Evolutionary conservation across 202 grass and related monocot species (phyloP).

Genomic region (Zizania palustris): DNA sequence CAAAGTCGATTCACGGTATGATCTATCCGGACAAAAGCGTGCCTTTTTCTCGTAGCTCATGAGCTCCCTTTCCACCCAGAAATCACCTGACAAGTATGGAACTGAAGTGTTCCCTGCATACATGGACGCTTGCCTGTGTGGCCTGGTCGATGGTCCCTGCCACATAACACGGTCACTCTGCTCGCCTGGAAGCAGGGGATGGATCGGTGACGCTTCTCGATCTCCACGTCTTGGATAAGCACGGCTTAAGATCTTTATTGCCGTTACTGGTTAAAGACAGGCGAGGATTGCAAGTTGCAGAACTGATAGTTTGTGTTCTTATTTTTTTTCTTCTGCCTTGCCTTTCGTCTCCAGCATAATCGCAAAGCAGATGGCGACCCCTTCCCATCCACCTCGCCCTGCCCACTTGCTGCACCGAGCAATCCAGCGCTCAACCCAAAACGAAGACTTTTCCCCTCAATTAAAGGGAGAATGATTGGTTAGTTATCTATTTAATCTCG

Average conservation of each 20-base stretch:
- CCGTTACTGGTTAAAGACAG: constrained; percentile 28
- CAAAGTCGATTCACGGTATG: too few species aligned
- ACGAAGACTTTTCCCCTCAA: not conserved
- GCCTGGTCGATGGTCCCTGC: too few species aligned
- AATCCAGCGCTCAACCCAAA: not conserved
- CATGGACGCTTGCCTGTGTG: too few species aligned
- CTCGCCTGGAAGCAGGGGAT: not conserved
- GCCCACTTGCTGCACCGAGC: constrained; percentile 47
- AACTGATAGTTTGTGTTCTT: not conserved
- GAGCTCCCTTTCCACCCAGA: constrained; percentile 46
- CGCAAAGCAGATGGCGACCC: constrained; percentile 34
- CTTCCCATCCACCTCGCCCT: constrained; percentile 12
- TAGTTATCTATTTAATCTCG: constrained; percentile 1
- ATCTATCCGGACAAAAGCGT: too few species aligned
- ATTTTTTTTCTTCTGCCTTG: too few species aligned
- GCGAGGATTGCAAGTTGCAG: constrained; percentile 16
- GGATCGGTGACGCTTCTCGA: constrained; percentile 1
- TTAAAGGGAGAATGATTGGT: not conserved
- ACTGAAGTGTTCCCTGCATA: too few species aligned
- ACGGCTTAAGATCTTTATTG: constrained; percentile 4
- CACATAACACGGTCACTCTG: too few species aligned
- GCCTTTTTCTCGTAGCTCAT: not conserved
- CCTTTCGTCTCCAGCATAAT: not conserved
- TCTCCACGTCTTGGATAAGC: constrained; percentile 37
- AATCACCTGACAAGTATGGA: constrained; percentile 26